These are phyloP conservation scores for Antarctomyces pellizariae DNA, from an alignment of 495 filamentous ascomycete species.

Conservation along the genomic window DNA sequence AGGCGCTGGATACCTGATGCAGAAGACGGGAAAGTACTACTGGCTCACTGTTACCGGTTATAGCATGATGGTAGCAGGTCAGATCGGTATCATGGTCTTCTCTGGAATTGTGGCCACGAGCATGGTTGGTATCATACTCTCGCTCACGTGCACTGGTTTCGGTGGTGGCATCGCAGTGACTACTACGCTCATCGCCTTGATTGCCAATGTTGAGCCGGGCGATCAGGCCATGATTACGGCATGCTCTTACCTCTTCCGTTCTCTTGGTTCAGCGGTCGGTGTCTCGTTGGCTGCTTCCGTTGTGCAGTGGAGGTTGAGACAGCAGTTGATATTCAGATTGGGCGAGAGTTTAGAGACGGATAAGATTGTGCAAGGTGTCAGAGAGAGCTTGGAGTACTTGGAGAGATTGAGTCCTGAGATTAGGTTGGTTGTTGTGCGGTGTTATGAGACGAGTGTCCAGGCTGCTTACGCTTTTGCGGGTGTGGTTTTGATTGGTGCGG, in stretches of 20 bases:
- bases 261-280: conserved; percentile 55
- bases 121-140: conserved; percentile 26
- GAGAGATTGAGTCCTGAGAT: conserved; percentile 36
- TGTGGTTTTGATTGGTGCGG: conserved; percentile 9
- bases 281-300: conserved; percentile 47
- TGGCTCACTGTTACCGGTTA: conserved; percentile 44
- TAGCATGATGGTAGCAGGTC: conserved; percentile 23
- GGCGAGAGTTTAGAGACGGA: conserved; percentile 32
- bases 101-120: conserved; percentile 26
- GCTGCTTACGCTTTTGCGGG: conserved; percentile 15
- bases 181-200: conserved; percentile 33
- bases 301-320: conserved; percentile 45
- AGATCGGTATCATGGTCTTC: conserved; percentile 31
- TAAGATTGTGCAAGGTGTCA: conserved; percentile 45
- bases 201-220: conserved; percentile 40
- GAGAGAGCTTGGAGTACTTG: conserved; percentile 52
- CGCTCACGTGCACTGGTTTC: conserved; percentile 18
- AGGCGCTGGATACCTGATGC: conserved; percentile 46
- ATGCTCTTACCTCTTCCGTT: conserved; percentile 70
- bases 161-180: conserved; percentile 34
- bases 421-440: conserved; percentile 35
- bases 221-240: conserved; percentile 67
- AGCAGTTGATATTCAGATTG: conserved; percentile 27
- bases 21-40: conserved; percentile 56
- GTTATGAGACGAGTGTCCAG: conserved; percentile 27